Percentiles rank a stretch among this genome's conserved stretches.
Evolutionary conservation across 2,329 filamentous ascomycete species (phyloP).

Genomic region (Spiromastix sp.): DNA sequence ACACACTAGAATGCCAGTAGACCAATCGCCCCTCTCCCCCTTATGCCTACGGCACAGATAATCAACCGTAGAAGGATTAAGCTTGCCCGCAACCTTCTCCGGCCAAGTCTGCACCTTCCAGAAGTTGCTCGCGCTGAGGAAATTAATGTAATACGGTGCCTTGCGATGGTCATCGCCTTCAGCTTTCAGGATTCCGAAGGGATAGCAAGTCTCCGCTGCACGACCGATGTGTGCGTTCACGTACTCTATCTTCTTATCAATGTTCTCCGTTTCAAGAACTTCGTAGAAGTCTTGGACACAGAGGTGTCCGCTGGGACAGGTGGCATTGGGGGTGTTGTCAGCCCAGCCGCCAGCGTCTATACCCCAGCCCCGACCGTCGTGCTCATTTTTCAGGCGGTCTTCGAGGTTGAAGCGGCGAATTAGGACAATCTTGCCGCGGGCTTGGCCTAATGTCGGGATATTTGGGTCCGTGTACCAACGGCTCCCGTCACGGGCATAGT

Average conservation of each 20-base stretch:
- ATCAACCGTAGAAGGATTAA: constrained; percentile 65
- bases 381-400: constrained; percentile 32
- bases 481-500: constrained; percentile 51
- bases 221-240: constrained; percentile 67
- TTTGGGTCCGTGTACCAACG: constrained; percentile 71
- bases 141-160: constrained; percentile 75
- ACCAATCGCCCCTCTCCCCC: constrained; percentile 53
- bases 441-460: constrained; percentile 69
- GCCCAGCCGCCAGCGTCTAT: constrained; percentile 62
- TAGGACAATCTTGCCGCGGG: constrained; percentile 72
- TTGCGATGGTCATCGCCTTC: constrained; percentile 33
- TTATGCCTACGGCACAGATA: constrained; percentile 47
- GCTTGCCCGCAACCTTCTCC: constrained; percentile 74
- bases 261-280: constrained; percentile 62
- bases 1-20: constrained; percentile 79
- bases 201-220: constrained; percentile 44
- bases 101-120: constrained; percentile 91
- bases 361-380: constrained; percentile 43
- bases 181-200: constrained; percentile 10
- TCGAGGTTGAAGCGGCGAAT: constrained; percentile 68
- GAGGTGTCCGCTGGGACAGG: constrained; percentile 59
- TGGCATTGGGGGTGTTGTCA: constrained; percentile 74
- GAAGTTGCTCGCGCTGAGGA: constrained; percentile 84
- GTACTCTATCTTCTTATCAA: constrained; percentile 69
- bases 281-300: constrained; percentile 95